phyloP scores from a whole-genome alignment of 1,284 basidiomycete species.

The Thecaphora frezii region DNA sequence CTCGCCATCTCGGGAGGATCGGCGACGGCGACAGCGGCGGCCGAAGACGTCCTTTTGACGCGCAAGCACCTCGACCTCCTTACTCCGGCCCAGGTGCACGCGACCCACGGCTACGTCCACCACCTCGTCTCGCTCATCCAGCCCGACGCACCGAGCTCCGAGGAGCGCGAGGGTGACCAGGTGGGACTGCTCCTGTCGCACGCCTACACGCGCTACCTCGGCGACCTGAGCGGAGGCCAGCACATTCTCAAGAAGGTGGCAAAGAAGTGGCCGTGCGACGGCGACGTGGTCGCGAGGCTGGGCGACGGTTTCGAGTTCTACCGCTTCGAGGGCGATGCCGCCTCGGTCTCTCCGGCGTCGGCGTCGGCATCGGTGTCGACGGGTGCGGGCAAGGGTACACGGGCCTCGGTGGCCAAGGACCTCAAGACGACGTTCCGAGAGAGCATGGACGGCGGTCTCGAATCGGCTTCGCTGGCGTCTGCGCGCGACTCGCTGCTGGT shows the following conservation, averaged over 20 bases:
- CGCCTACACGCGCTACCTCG: constrained; percentile 69
- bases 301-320: constrained; percentile 70
- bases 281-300: constrained; percentile 48
- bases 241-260: constrained; percentile 69
- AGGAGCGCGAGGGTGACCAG: not conserved
- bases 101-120: constrained; percentile 25
- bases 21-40: not conserved
- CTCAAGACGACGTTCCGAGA: constrained; percentile 77
- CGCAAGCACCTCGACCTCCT: constrained; percentile 28
- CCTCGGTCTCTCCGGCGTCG: not conserved
- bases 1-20: not conserved
- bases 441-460: constrained; percentile 71
- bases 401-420: constrained; percentile 66
- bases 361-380: constrained; percentile 36
- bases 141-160: too few relatives aligned
- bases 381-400: constrained; percentile 49
- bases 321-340: constrained; percentile 65
- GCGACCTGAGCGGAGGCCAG: constrained; percentile 81
- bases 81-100: constrained; percentile 10
- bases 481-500: constrained; percentile 60
- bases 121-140: constrained; percentile 4
- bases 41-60: constrained; percentile 4
- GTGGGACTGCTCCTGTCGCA: constrained; percentile 16
- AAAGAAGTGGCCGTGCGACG: constrained; percentile 20
- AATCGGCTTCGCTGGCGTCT: constrained; percentile 26